Base-by-base conservation (phyloP, 2,329 filamentous ascomycete species). In the Fusarium sp. region DNA sequence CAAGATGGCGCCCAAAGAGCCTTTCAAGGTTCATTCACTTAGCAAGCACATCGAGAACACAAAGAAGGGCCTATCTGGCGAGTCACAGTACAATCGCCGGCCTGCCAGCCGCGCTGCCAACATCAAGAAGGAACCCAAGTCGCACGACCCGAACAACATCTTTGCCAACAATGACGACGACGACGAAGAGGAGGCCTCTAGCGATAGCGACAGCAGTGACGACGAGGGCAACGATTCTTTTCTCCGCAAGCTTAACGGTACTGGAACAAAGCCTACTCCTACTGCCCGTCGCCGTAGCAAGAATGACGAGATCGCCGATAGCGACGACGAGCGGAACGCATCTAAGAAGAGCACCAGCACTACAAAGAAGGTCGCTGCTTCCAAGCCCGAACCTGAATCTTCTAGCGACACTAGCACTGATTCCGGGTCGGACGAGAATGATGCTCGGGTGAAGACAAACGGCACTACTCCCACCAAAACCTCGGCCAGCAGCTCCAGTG, bases 241-340 rank as follows among this genome's bases (percentile, higher is more conserved):
- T 34, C 65, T 81, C 51, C 78, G 76, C 54, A 81, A 80, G 62
- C 75, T 81, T 39, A 58, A 54, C 40, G 63, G 68, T 47, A 46
- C 68, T 40, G 12, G 51, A 10, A 43, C 54, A n/a, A 76, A 75
- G 51, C 31, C 65, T 57, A 57, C 56, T 44, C 53, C 40, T 51
- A 64, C 69, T 54, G 41, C 68, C 47, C 68, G 61, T 37, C 76
- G 74, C 57, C 77, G 74, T 62, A 75, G 68, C 75, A 78, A 79
- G 68, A 65, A 77, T 44, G 78, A 81, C 23, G 82, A 83, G 65
- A 82, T 83, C 62, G 80, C 81, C 73, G 82, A 83, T 60, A 83
- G 82, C 71, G 81, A 83, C 70, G 78, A 71, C 71, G 82, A 82
- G 64, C 78, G 78, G 58, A 76, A 75, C 48, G 67, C 77, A 39